Evolutionary conservation across 495 filamentous ascomycete genomes (phyloP), one percentile per base, ranked within the genome.

Genomic region (Podospora conica): DNA sequence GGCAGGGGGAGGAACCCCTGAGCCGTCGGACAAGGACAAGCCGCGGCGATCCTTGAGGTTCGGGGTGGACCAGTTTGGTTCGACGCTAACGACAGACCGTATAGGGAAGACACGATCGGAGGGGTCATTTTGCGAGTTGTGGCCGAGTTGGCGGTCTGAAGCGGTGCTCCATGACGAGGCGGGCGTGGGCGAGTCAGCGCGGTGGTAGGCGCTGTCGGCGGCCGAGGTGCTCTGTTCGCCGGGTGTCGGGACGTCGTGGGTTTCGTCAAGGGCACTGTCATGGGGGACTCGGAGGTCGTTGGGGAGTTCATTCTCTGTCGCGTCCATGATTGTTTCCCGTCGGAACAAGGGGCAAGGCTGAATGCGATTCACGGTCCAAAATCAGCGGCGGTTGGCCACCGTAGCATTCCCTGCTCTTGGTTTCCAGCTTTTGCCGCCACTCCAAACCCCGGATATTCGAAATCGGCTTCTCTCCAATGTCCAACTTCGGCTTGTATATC

Each of bases 101-200:
- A 96, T 90, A 12, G 92, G 92, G 65, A 92, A 96, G 22, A 96
- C 88, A 25, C 90, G 84, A 69, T 94, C 90, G 9, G 81, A 76
- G 24, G 69, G 70, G 55, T 80, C 78, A n/a, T 75, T 67, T 24
- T 65, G 31, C 62, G 55, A 61, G 40, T 68, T 61, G 25, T 75
- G 64, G 60, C 71, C 68, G 27, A 70, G 67, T 40, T 74, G 72
- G 27, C 64, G 67, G 53, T 75, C 72, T 8, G 68, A 66, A 20
- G 66, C 66, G 9, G 65, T 55, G 61, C 71, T 71, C 69, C 67
- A 73, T 33, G 75, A 74, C 4, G 72, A 73, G 58, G 68, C 48
- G 33, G 63, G 62, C 9, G 66, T 69, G 4, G 68, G 66, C 5
- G 69, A 68, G 54, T 20, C 61, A 1, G 61, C 15, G 0, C 12